Base-by-base conservation (phyloP, 23 red algal genomes). In the Gracilaria domingensis region DNA sequence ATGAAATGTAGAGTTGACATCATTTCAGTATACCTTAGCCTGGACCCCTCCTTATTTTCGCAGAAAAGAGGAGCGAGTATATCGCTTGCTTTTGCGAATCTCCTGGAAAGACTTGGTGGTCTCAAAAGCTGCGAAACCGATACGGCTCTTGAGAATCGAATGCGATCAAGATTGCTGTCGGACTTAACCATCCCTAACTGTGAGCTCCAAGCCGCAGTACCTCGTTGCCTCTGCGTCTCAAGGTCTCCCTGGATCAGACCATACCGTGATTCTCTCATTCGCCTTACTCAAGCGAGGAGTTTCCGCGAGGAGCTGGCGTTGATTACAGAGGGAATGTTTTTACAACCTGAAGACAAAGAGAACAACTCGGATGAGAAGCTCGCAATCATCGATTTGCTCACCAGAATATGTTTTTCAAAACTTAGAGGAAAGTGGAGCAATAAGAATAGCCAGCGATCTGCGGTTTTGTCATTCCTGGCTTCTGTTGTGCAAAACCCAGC, bases 371-470 rank as follows among this genome's bases (percentile, higher is more conserved):
- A 65, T 11, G 36, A 70, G 64, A 59, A 88, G 17, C 74, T 82
- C 17, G 21, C 32, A 39, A 57, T 94, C 17, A 33, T 87, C 28
- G 92, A 94, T 47, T 38, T 94, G 44, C 73, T 94, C 13, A 61
- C 85, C 42, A 81, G 92, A 53, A 87, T 94, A 57, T 94, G 92
- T 60, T 94, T 88, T 59, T 86, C 82, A 23, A 94, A 94, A 60
- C 79, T 94, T 49, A 57, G 39, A 40, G 92, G 92, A 7, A 86
- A 87, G 74, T 39, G 32, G 65, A 70, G 55, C 50, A 56, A 61
- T 30, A 86, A 71, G 38, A 64, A 81, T 17, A 77, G 81, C 53
- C 82, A 82, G 23, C 49, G 84, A 34, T 49, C 72, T 54, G 92
- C 92, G 9, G 92, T 73, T 24, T 56, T 94, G 12, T 47, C 56